Evolutionary conservation across 2,329 filamentous ascomycete genomes (phyloP).

Genomic region (Fusarium sp.): DNA sequence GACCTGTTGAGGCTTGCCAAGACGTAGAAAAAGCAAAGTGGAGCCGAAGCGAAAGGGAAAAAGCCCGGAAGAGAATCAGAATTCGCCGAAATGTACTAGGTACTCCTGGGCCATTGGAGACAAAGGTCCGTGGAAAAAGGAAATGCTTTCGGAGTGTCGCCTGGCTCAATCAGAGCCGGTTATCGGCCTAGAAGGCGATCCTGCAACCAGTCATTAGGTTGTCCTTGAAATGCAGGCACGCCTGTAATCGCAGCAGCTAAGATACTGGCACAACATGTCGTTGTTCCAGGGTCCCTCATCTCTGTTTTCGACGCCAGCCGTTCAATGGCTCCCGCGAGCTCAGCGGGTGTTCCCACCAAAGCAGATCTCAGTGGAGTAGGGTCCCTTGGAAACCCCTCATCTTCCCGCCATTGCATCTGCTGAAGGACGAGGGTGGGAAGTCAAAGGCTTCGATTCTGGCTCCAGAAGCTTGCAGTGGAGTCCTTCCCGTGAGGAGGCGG

Average conservation of each 20-base stretch:
- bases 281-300: constrained; percentile 43
- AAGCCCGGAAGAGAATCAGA: constrained; percentile 23
- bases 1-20: constrained; percentile 29
- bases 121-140: constrained; percentile 34
- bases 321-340: constrained; percentile 50
- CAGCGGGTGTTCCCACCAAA: constrained; percentile 48
- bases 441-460: constrained; percentile 50
- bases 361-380: constrained; percentile 50
- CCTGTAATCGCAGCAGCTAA: constrained; percentile 18
- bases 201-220: constrained; percentile 9
- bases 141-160: constrained; percentile 30
- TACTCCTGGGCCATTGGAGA: constrained; percentile 27
- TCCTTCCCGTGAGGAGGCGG: constrained; percentile 49
- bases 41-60: constrained; percentile 21
- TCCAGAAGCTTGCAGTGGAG: constrained; percentile 51
- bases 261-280: constrained; percentile 13
- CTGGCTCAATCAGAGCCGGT: constrained; percentile 29
- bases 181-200: constrained; percentile 25
- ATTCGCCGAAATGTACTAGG: constrained; percentile 39
- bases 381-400: constrained; percentile 49
- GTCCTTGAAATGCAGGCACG: constrained; percentile 37
- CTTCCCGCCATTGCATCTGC: constrained; percentile 50
- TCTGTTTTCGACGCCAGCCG: constrained; percentile 41
- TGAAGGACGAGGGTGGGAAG: constrained; percentile 45
- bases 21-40: constrained; percentile 29